Evolutionary conservation across 1,139 yeast genomes (phyloP).

Genomic region (Taphrina deformans): DNA sequence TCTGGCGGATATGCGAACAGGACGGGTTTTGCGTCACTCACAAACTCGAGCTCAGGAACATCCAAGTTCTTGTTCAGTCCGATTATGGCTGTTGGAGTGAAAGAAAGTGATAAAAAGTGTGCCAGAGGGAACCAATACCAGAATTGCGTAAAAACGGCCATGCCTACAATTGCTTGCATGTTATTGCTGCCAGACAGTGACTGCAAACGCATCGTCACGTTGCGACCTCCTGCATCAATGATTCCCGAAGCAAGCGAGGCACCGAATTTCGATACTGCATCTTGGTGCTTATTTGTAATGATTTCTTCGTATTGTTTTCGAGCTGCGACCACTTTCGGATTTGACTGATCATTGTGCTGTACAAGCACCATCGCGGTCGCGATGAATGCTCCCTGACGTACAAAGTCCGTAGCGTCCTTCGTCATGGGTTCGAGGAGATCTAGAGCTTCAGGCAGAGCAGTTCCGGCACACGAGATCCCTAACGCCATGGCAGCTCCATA

Average conservation of each 20-base stretch:
- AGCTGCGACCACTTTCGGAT: constrained; percentile 75
- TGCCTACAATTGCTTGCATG: constrained; percentile 86
- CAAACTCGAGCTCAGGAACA: constrained; percentile 78
- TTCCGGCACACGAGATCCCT: constrained; percentile 96
- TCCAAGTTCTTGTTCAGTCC: constrained; percentile 84
- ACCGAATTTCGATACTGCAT: constrained; percentile 95
- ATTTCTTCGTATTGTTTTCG: constrained; percentile 74
- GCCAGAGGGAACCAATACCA: constrained; percentile 99
- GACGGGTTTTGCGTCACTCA: constrained; percentile 78
- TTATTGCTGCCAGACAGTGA: constrained; percentile 90
- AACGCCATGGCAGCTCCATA: constrained; percentile 97
- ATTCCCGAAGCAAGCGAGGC: constrained; percentile 97
- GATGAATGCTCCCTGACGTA: constrained; percentile 94
- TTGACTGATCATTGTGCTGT: constrained; percentile 85
- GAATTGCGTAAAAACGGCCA: constrained; percentile 83
- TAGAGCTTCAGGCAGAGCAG: constrained; percentile 82
- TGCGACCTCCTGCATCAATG: constrained; percentile 98
- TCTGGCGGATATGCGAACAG: constrained; percentile 89
- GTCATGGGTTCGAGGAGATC: constrained; percentile 90
- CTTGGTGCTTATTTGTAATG: constrained; percentile 85
- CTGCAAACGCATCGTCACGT: constrained; percentile 90
- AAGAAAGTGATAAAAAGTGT: constrained; percentile 87
- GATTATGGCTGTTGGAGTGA: constrained; percentile 86
- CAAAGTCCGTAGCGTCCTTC: constrained; percentile 94
- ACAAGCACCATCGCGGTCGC: constrained; percentile 89